A percentile compares a stretch with the other conserved stretches of the same genome.
These are phyloP conservation scores for Aegilops speltoides DNA, from an alignment of 176 grass and related monocot genomes.

Conservation along the genomic window DNA sequence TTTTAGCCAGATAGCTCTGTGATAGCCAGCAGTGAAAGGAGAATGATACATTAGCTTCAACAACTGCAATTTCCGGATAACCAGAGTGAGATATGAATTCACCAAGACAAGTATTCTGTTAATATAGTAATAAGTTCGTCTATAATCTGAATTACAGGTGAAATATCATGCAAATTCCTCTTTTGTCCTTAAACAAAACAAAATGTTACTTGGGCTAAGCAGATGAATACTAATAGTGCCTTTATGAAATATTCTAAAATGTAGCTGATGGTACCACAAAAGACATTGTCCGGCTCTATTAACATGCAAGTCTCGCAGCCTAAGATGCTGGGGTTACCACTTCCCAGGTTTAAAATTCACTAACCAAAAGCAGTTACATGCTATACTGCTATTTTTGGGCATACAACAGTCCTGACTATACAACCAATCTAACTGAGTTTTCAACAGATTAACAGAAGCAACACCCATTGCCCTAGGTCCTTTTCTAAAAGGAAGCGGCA, in stretches of 20 bases:
- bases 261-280: not conserved
- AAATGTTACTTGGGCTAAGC: not conserved
- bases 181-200: not conserved
- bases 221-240: not conserved
- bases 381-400: not conserved
- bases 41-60: slow-evolving; percentile 96
- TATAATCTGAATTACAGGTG: not conserved
- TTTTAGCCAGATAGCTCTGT: slow-evolving; percentile 83
- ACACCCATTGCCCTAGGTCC: not conserved
- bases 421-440: not conserved
- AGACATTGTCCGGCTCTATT: not conserved
- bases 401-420: not conserved
- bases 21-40: slow-evolving; percentile 69
- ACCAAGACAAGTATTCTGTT: not conserved
- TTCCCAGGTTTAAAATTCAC: not conserved
- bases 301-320: not conserved
- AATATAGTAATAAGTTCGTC: slow-evolving; percentile 7
- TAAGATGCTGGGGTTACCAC: not conserved
- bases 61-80: slow-evolving; percentile 49
- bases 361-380: not conserved
- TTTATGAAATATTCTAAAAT: not conserved
- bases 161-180: not conserved
- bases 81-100: slow-evolving; percentile 29
- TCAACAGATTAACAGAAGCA: slow-evolving; percentile 8
- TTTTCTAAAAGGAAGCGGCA: slow-evolving; percentile 14